Evolutionary conservation across 1,284 basidiomycete species (phyloP).

Genomic region (Puccinia sorghi): DNA sequence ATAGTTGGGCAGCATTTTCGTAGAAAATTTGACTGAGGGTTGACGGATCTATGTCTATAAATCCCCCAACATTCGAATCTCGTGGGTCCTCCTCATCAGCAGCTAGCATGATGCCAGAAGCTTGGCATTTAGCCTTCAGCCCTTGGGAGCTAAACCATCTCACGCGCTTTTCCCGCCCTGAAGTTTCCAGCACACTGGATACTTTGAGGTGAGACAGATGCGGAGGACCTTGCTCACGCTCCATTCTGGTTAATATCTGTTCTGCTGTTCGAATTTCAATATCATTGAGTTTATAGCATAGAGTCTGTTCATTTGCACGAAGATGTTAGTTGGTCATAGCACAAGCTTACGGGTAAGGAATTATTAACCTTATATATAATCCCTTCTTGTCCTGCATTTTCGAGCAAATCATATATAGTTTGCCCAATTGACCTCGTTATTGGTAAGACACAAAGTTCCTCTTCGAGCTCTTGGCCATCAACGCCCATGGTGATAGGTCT

Average conservation of each 20-base stretch:
- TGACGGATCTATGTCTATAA: conserved; percentile 38
- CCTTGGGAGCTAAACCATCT: conserved; percentile 66
- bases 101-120: conserved; percentile 33
- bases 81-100: conserved; percentile 1
- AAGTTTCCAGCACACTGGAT: conserved; percentile 69
- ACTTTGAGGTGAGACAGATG: conserved; percentile 72
- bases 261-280: conserved; percentile 78
- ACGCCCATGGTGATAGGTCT: neutral
- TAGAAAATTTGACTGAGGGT: conserved; percentile 30
- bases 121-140: conserved; percentile 30
- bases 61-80: conserved; percentile 1
- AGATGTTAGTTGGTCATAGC: conserved; percentile 6
- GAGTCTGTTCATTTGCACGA: conserved; percentile 63
- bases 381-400: conserved; percentile 35
- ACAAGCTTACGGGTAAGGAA: neutral
- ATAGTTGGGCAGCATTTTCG: conserved; percentile 31
- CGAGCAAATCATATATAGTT: conserved; percentile 29
- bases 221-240: conserved; percentile 66
- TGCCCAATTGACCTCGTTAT: conserved; percentile 42
- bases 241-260: conserved; percentile 69
- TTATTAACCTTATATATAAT: conserved; percentile 44
- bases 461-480: conserved; percentile 28
- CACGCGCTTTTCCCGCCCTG: conserved; percentile 75
- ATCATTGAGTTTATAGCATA: conserved; percentile 66
- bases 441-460: conserved; percentile 26